Base-by-base conservation (phyloP, 129 eudicot species). In the Artemisia annua region DNA sequence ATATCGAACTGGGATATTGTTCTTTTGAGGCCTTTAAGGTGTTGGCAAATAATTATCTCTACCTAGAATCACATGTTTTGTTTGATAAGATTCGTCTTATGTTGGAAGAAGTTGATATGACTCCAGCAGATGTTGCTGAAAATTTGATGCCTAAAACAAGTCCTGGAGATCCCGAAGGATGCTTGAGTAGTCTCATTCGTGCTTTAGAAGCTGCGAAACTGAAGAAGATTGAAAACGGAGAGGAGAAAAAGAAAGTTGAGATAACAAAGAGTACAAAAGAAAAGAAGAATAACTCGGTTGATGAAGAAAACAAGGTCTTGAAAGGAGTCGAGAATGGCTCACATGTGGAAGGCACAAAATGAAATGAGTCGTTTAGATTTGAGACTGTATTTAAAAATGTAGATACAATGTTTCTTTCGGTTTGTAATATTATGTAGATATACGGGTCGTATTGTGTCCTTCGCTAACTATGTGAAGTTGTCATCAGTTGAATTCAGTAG, bases 1-100 rank as follows among this genome's bases (percentile, higher is more conserved):
- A 80, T 62, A 70, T 80, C 3, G 80, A 75, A 43, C 18, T 80
- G 67, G 71, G 80, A 7, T 75, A 80, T 18, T 80, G 84, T 69
- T 20, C 22, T 32, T 80, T 80, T 63, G 80, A 80, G 46, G 79
- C 84, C 8, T 80, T 80, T 19, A 80, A 80, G 80, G 76, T 80
- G 5, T 30, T 80, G 62, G 84, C 80, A 1, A 80, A 80, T 28
- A 80, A 71, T 57, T 80, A 80, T 54, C 76, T 80, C 5, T 28
- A 53, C 52, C 6, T 80, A 19, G 84, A 80, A 18, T 52, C 76
- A 7, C 84, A 80, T 24, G 17, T 28, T 2, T 63, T 80, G 76
- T 80, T 80, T 63, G 84, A 17, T 6, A 69, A 74, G 19, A 75
- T 80, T 7, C n/a, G 53, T 48, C 11, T 16, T 55, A 43, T 80